phyloP scores from a whole-genome alignment of 108 stramenopile genomes.

The Cyclostephanos invisitatus region DNA sequence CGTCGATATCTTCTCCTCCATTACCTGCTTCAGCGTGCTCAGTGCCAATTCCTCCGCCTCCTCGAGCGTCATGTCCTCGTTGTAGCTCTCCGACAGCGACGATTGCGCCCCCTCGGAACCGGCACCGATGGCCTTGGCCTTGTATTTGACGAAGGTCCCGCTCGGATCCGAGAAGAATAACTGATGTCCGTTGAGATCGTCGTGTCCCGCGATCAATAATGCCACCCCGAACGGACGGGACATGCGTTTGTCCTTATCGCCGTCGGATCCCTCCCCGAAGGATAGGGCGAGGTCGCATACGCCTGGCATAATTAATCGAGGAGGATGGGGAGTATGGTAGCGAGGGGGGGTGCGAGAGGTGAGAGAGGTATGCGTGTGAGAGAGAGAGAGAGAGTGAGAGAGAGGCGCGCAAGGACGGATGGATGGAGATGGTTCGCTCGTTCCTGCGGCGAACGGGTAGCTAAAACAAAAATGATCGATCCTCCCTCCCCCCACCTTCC shows the following conservation, averaged over 20 bases:
- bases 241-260: conserved; percentile 94
- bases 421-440: too few relatives aligned
- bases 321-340: too few relatives aligned
- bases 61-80: conserved; percentile 89
- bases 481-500: too few relatives aligned
- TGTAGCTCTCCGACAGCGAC: conserved; percentile 93
- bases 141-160: conserved; percentile 98
- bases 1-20: conserved; percentile 98
- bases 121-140: conserved; percentile 99
- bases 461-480: too few relatives aligned
- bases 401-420: too few relatives aligned
- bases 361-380: too few relatives aligned
- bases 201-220: conserved; percentile 95
- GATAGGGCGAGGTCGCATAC: conserved; percentile 98
- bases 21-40: conserved; percentile 95
- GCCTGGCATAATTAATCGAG: too few relatives aligned
- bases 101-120: conserved; percentile 97
- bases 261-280: conserved; percentile 96
- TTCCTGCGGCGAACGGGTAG: too few relatives aligned
- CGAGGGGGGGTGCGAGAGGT: too few relatives aligned
- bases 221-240: conserved; percentile 99
- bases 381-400: too few relatives aligned
- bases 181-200: conserved; percentile 92
- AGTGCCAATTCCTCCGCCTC: conserved; percentile 95
- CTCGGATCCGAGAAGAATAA: conserved; percentile 98